Conservation (phyloP, 2,329 filamentous ascomycete species). For the Lasiodiplodia gonubiensis region DNA sequence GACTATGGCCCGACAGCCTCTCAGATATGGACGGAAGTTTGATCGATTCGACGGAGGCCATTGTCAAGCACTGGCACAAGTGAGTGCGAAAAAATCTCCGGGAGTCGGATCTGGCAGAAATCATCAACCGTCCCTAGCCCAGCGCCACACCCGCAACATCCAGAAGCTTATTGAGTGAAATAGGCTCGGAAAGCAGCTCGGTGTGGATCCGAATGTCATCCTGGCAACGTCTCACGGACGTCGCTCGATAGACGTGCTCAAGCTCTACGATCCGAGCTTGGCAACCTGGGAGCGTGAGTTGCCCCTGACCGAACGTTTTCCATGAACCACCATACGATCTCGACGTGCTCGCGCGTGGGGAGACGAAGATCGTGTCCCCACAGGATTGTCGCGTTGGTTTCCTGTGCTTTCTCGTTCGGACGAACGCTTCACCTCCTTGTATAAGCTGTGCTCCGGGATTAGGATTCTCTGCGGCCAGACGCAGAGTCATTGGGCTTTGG, state of each 20-base stretch:
- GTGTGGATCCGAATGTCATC: slow-evolving; percentile 82
- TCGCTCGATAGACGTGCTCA: slow-evolving; percentile 83
- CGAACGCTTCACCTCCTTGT: slow-evolving; percentile 4
- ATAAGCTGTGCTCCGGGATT: neutral
- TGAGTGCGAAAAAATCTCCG: slow-evolving; percentile 48
- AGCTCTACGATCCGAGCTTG: slow-evolving; percentile 78
- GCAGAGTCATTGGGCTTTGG: neutral
- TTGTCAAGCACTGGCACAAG: slow-evolving; percentile 78
- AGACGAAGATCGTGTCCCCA: neutral
- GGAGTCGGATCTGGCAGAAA: slow-evolving; percentile 3
- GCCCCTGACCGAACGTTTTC: neutral
- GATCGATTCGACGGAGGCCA: slow-evolving; percentile 78
- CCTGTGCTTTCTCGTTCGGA: neutral
- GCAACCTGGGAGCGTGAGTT: slow-evolving; percentile 91
- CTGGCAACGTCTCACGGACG: slow-evolving; percentile 90
- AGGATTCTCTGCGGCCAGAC: neutral
- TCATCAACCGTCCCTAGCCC: slow-evolving; percentile 11
- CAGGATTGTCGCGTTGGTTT: neutral
- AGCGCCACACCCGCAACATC: slow-evolving; percentile 17
- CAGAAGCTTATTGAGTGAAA: slow-evolving; percentile 21
- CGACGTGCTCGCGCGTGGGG: neutral
- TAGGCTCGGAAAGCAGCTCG: slow-evolving; percentile 82
- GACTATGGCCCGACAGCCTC: slow-evolving; percentile 47
- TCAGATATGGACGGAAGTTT: slow-evolving; percentile 85
- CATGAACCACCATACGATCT: neutral